Percentiles rank a stretch among this genome's conserved stretches.
These are phyloP conservation scores for Dunaliella primolecta DNA, from an alignment of 139 green algal species.

Conservation along the genomic window DNA sequence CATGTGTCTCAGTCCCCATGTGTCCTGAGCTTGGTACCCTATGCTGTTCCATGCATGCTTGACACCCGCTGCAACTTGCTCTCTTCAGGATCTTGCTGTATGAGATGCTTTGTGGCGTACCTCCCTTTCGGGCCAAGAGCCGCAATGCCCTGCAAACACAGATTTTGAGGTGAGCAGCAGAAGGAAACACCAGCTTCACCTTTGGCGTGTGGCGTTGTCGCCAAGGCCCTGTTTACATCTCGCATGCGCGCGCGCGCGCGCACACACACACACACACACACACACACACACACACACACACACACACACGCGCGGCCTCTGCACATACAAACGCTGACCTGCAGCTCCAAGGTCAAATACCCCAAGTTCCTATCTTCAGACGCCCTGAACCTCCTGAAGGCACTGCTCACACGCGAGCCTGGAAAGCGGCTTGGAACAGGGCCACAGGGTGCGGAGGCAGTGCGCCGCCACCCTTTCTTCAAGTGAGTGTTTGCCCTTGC, in stretches of 20 bases:
- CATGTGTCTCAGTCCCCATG: no score
- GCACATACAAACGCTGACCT: background rate
- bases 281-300: slow-evolving; percentile 7
- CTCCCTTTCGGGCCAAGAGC: slow-evolving; percentile 88
- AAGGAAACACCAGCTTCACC: slow-evolving; percentile 65
- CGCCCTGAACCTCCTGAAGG: slow-evolving; percentile 57
- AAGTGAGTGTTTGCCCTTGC: slow-evolving; percentile 20
- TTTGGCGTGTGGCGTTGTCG: background rate
- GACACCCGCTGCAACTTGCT: no score
- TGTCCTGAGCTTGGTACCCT: no score
- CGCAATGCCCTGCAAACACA: slow-evolving; percentile 81
- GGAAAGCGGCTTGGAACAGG: slow-evolving; percentile 80
- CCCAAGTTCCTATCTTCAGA: slow-evolving; percentile 45
- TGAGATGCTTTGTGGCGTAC: slow-evolving; percentile 94
- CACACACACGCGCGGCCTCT: background rate
- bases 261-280: slow-evolving; percentile 1
- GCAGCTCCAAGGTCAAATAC: slow-evolving; percentile 38
- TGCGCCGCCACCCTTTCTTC: slow-evolving; percentile 91
- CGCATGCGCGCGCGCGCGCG: background rate
- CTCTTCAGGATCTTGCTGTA: slow-evolving; percentile 81
- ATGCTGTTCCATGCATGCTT: no score
- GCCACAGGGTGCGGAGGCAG: slow-evolving; percentile 50
- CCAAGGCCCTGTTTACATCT: background rate
- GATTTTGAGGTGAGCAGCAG: slow-evolving; percentile 76
- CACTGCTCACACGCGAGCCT: slow-evolving; percentile 80